Base-by-base conservation (phyloP, 2,329 filamentous ascomycete genomes). In the Aspergillus sp. region DNA sequence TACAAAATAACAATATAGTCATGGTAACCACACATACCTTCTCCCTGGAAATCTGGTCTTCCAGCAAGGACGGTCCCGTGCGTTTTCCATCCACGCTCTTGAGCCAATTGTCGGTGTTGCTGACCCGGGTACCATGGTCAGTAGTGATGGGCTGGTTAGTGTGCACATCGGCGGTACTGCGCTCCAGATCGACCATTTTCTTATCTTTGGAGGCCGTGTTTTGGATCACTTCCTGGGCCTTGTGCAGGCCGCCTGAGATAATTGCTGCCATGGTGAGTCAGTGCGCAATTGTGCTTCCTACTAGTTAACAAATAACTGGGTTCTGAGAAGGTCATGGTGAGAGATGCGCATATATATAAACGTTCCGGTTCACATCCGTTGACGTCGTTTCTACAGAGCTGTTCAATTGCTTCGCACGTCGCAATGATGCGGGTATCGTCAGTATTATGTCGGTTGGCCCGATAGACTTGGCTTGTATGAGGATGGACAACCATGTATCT, bases 21-120 rank as follows among this genome's bases (percentile, higher is more conserved):
- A 19, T 19, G 19, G 1, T 19, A 2, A 1, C 19, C 19, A 19
- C 19, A 8, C 61, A 10, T 64, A 85, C 84, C 77, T 86, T 89
- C 64, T 93, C 87, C 9, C 86, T 75, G 0, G 69, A 81, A 57
- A 86, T 82, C 7, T 77, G 73, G 53, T 93, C 87, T 59, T 93
- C 86, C 3, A 93, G 63, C 0, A 90, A 70, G 57, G 48, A 34
- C 27, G 45, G 26, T 9, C 45, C 45, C 7, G 41, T 43, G 3
- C 70, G 5, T 9, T 85, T 76, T 4, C 79, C 73, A 33, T 67
- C 81, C 32, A 71, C 75, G 7, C 82, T 75, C 48, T 76, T 80
- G 46, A 91, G 70, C 86, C 86, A 91, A 60, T 88, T 75, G 59
- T 93, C 88, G 2, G 82, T 82, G 57, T 82, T 83, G 41, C 71